A percentile compares a stretch with the other conserved stretches of the same genome.
Evolutionary conservation across 768 basidiomycete species (phyloP).

Genomic region (Leccinum subgranulosum): DNA sequence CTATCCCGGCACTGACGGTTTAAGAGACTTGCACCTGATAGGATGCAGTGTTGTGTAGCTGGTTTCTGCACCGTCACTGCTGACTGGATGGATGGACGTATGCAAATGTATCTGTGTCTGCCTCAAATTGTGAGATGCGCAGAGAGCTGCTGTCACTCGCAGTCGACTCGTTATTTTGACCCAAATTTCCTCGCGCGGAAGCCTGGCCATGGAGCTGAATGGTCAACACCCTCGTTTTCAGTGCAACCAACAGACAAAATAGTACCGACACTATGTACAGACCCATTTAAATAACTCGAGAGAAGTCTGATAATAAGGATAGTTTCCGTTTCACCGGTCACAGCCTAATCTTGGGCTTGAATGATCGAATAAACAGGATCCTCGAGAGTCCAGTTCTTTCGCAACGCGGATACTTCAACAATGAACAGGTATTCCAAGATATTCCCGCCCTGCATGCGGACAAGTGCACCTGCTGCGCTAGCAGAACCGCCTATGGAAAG

Average conservation of each 20-base stretch:
- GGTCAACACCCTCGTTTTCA: background rate
- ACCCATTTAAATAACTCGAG: conserved; percentile 1
- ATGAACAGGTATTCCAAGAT: conserved; percentile 94
- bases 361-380: conserved; percentile 89
- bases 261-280: conserved; percentile 1
- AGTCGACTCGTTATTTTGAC: too few relatives aligned
- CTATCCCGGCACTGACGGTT: too few relatives aligned
- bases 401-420: conserved; percentile 75
- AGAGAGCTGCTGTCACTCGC: too few relatives aligned
- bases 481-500: conserved; percentile 78
- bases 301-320: conserved; percentile 17
- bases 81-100: too few relatives aligned
- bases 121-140: background rate
- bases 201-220: background rate
- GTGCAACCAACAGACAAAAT: background rate
- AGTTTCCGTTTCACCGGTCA: conserved; percentile 5
- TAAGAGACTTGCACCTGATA: too few relatives aligned
- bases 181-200: background rate
- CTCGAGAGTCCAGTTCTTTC: conserved; percentile 63
- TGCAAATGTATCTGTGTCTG: background rate
- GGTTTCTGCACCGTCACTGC: too few relatives aligned
- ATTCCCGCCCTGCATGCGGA: conserved; percentile 77
- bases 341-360: conserved; percentile 65
- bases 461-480: conserved; percentile 85
- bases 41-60: too few relatives aligned